phyloP scores from a whole-genome alignment of 345 rosid genomes.

The Anacardium occidentale region DNA sequence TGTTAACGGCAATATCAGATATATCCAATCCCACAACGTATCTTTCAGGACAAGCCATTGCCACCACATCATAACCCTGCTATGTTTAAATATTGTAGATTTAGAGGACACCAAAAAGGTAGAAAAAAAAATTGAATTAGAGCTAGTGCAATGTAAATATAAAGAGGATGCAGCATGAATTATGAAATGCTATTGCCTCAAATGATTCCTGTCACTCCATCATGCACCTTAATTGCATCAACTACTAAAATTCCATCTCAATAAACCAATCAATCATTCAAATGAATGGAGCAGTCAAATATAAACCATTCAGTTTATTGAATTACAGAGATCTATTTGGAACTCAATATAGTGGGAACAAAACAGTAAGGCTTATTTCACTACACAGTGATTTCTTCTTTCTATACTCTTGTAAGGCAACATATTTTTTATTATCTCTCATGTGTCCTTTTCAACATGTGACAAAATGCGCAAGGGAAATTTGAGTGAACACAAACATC shows the following conservation, averaged over 20 bases:
- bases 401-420: background rate
- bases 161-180: background rate
- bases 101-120: constrained; percentile 5
- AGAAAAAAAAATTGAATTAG: background rate
- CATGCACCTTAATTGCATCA: background rate
- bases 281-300: background rate
- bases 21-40: constrained; percentile 69
- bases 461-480: too few species aligned
- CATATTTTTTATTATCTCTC: background rate
- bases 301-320: background rate
- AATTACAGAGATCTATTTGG: background rate
- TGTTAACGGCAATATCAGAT: constrained; percentile 57
- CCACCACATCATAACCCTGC: constrained; percentile 82
- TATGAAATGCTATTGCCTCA: background rate
- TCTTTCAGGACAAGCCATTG: constrained; percentile 76
- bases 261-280: background rate
- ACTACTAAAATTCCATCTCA: background rate
- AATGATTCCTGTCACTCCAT: constrained; percentile 1
- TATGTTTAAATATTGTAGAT: constrained; percentile 13
- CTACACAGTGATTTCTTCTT: background rate
- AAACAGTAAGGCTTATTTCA: background rate
- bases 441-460: background rate
- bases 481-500: too few species aligned
- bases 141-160: background rate
- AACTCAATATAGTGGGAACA: background rate